Evolutionary conservation across 2,329 filamentous ascomycete genomes (phyloP).

Genomic region (Botrytis paeoniae): DNA sequence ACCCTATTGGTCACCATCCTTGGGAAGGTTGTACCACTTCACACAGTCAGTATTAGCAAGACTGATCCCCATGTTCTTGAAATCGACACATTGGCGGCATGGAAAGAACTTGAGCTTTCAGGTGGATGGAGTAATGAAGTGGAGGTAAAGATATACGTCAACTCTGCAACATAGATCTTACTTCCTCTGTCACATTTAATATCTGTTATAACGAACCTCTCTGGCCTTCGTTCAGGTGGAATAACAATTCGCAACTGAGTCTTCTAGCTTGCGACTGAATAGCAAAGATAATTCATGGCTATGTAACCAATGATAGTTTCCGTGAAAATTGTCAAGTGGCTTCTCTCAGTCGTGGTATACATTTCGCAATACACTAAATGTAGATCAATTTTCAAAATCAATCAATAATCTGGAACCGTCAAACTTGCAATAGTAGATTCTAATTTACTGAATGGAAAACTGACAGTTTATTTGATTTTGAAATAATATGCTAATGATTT

Average conservation of each 20-base stretch:
- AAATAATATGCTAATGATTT: neutral
- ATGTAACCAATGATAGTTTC: neutral
- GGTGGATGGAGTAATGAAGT: constrained; percentile 80
- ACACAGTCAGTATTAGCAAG: constrained; percentile 60
- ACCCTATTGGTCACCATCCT: constrained; percentile 74
- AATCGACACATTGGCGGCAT: constrained; percentile 74
- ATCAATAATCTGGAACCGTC: neutral
- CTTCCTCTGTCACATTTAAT: neutral
- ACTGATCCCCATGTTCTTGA: constrained; percentile 62
- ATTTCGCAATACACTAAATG: neutral
- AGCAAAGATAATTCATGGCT: neutral
- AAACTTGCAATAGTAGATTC: neutral
- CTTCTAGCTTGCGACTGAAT: neutral
- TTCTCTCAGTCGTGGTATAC: neutral
- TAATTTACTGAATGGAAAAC: neutral
- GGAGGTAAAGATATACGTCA: constrained; percentile 48
- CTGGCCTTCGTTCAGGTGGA: neutral
- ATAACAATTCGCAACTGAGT: neutral
- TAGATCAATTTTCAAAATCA: neutral
- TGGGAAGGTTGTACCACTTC: constrained; percentile 63
- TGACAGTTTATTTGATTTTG: neutral
- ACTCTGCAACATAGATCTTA: constrained; percentile 8
- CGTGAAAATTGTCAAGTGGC: neutral
- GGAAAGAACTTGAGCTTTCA: constrained; percentile 68
- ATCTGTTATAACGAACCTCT: neutral